Percentiles rank a stretch among this genome's conserved stretches.
phyloP scores from a whole-genome alignment of 2,329 filamentous ascomycete genomes.

The Sporothrix euskadiensis region DNA sequence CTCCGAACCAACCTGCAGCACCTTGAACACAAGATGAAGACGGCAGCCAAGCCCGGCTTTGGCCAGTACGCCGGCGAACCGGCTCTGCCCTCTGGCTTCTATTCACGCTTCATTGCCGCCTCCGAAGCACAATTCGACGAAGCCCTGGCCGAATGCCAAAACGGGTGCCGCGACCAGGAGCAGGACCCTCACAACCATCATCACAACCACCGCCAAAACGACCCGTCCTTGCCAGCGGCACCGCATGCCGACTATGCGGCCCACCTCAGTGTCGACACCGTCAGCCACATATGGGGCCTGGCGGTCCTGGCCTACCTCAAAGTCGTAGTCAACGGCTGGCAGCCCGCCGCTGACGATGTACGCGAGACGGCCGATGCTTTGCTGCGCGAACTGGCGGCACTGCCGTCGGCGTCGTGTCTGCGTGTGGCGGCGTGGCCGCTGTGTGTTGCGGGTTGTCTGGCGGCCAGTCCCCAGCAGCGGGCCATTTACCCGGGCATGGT shows the following conservation, averaged over 20 bases:
- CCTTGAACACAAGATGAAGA: slow-evolving; percentile 32
- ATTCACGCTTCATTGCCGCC: slow-evolving; percentile 21
- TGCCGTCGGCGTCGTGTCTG: slow-evolving; percentile 38
- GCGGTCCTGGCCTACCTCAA: slow-evolving; percentile 51
- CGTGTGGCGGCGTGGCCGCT: slow-evolving; percentile 43
- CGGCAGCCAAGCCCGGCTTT: neutral
- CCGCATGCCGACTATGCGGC: neutral
- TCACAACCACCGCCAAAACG: neutral
- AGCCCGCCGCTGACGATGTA: slow-evolving; percentile 27
- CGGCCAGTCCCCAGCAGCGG: slow-evolving; percentile 40
- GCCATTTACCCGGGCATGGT: slow-evolving; percentile 45
- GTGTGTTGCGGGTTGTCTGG: slow-evolving; percentile 42
- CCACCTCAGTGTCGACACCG: slow-evolving; percentile 12
- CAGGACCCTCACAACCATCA: neutral
- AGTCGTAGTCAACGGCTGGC: slow-evolving; percentile 54
- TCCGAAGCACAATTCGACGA: neutral
- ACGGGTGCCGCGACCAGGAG: neutral
- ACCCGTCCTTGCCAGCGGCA: neutral
- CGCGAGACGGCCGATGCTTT: slow-evolving; percentile 32
- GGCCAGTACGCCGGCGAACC: neutral
- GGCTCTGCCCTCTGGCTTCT: slow-evolving; percentile 20
- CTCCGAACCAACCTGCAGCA: slow-evolving; percentile 37
- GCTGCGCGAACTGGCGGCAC: slow-evolving; percentile 30
- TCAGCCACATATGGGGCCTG: slow-evolving; percentile 49
- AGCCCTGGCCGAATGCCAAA: neutral